phyloP scores from a whole-genome alignment of 2,329 filamentous ascomycete species.

The Phaeophleospora eucalypticola region DNA sequence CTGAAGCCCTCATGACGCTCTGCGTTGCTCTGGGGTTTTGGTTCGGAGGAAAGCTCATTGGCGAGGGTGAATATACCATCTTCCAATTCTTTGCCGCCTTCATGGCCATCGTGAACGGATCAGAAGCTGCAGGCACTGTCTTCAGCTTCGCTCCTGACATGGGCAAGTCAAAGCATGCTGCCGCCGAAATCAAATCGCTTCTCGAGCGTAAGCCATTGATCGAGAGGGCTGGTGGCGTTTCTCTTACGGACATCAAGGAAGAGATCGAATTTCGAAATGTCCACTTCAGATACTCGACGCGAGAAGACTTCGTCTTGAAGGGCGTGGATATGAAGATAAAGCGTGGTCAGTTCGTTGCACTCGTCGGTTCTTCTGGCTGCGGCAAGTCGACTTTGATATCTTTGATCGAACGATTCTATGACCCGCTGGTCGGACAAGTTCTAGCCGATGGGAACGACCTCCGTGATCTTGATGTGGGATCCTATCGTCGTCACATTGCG shows the following conservation, averaged over 20 bases:
- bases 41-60: slow-evolving; percentile 31
- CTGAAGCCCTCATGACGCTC: neutral
- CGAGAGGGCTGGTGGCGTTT: slow-evolving; percentile 31
- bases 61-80: slow-evolving; percentile 28
- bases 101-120: slow-evolving; percentile 60
- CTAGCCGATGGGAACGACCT: slow-evolving; percentile 56
- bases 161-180: slow-evolving; percentile 30
- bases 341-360: slow-evolving; percentile 41
- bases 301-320: slow-evolving; percentile 53
- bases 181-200: slow-evolving; percentile 28
- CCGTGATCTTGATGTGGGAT: slow-evolving; percentile 32
- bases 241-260: slow-evolving; percentile 7
- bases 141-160: slow-evolving; percentile 53
- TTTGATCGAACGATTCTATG: slow-evolving; percentile 47
- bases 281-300: slow-evolving; percentile 62
- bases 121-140: slow-evolving; percentile 62
- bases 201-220: slow-evolving; percentile 6
- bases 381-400: slow-evolving; percentile 47
- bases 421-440: slow-evolving; percentile 38
- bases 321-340: slow-evolving; percentile 20
- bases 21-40: slow-evolving; percentile 31
- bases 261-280: slow-evolving; percentile 56
- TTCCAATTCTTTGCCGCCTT: slow-evolving; percentile 55
- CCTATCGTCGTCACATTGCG: slow-evolving; percentile 41
- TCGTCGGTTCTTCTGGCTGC: slow-evolving; percentile 47